Evolutionary conservation across 306 rosid species (phyloP).

Genomic region (Medicago truncatula): DNA sequence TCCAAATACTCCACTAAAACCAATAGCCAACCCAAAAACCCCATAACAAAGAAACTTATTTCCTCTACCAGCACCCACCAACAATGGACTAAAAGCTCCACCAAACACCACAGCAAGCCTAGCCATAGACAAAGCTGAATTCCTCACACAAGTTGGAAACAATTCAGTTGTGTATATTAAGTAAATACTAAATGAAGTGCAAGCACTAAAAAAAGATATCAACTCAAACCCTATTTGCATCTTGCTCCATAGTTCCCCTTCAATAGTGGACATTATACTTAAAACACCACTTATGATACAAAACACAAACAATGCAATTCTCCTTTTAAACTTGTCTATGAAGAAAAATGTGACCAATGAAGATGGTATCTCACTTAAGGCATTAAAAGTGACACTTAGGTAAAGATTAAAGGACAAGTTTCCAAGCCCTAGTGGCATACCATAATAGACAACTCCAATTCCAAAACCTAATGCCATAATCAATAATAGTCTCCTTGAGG

Average conservation of each 20-base stretch:
- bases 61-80: constrained; percentile 60
- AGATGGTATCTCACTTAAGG: constrained; percentile 68
- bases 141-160: constrained; percentile 71
- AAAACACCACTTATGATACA: constrained; percentile 50
- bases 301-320: constrained; percentile 42
- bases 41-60: constrained; percentile 54
- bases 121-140: constrained; percentile 67
- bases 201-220: constrained; percentile 61
- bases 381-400: constrained; percentile 63
- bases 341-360: constrained; percentile 45
- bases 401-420: constrained; percentile 55
- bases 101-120: constrained; percentile 79
- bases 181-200: constrained; percentile 48
- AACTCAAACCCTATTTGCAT: constrained; percentile 59
- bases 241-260: constrained; percentile 28
- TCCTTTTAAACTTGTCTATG: constrained; percentile 55
- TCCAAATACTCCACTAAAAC: constrained; percentile 55
- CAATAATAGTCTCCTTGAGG: constrained; percentile 37
- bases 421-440: constrained; percentile 73
- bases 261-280: constrained; percentile 51
- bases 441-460: constrained; percentile 63
- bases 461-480: constrained; percentile 57
- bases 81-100: constrained; percentile 57
- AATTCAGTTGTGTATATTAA: constrained; percentile 61
- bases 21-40: constrained; percentile 64